Evolutionary conservation across 1,139 yeast genomes (phyloP), one percentile per base, ranked within the genome.

Genomic region (Eremothecium cymbalariae): DNA sequence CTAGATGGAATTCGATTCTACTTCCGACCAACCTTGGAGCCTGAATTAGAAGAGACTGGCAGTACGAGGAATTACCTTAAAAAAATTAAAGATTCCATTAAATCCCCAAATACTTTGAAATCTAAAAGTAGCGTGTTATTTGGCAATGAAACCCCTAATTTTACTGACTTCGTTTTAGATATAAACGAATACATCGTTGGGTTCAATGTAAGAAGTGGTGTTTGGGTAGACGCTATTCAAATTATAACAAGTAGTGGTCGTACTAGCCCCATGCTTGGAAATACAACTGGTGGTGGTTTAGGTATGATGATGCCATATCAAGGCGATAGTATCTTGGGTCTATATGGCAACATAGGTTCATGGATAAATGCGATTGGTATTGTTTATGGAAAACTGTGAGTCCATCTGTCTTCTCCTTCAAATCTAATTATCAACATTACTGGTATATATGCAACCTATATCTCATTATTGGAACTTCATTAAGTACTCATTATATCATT

Each of bases 221-320:
- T 71, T 2, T 90, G 97, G 96, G 65, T 90, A 11, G 97, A 90
- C 63, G 95, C 81, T 1, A 62, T 84, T 13, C 94, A 82, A 50
- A 56, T 79, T 22, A 55, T 72, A 6, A 73, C 94, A 13, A 70
- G 70, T 16, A 64, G 61, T 22, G 85, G 85, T 1, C 63, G 72
- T 37, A 43, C 52, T 3, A 68, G 80, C 13, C 63, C 64, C 1
- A 62, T 71, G 70, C 65, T 60, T 41, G 95, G 95, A 15, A 75
- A 75, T 31, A 55, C 62, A 2, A 59, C 61, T 12, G 95, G 95
- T 5, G 96, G 96, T 2, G 72, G 75, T 32, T 55, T 67, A 18
- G 72, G 76, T 21, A 66, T 70, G 16, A 59, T 85, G 27, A 63
- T 64, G 12, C 68, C 81, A 0, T 95, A 95, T 0, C 51, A 57